phyloP scores from a whole-genome alignment of 208 protist genomes.

The Trypanosoma rangeli region DNA sequence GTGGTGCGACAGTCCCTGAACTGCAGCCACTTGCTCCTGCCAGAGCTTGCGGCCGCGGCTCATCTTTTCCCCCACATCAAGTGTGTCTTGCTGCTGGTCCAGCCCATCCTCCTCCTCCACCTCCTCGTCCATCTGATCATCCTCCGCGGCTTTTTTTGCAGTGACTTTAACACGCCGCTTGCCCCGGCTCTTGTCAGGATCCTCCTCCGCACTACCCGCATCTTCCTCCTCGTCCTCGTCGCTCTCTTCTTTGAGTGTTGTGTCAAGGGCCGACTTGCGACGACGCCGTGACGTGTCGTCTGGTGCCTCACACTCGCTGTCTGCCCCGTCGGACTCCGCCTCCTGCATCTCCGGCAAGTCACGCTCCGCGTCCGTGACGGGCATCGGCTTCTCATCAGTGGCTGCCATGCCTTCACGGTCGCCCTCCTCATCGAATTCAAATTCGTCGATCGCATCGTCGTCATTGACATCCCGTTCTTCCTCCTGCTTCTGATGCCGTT shows the following conservation, averaged over 20 bases:
- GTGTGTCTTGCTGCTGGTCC: conserved; percentile 16
- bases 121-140: conserved; percentile 38
- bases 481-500: conserved; percentile 45
- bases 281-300: conserved; percentile 26
- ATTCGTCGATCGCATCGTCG: conserved; percentile 34
- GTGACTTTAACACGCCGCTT: conserved; percentile 48
- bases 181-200: conserved; percentile 36
- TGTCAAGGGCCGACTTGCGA: conserved; percentile 16
- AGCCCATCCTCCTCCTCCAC: conserved; percentile 29
- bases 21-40: conserved; percentile 90
- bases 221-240: conserved; percentile 36
- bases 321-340: conserved; percentile 24
- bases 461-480: conserved; percentile 41
- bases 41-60: conserved; percentile 81
- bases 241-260: conserved; percentile 20
- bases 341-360: conserved; percentile 35
- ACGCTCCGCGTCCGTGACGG: conserved; percentile 40
- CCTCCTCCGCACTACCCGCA: conserved; percentile 22
- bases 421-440: conserved; percentile 41
- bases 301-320: conserved; percentile 28
- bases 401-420: conserved; percentile 62
- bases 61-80: conserved; percentile 48
- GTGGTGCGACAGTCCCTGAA: conserved; percentile 93
- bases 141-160: conserved; percentile 29
- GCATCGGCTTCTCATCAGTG: conserved; percentile 40